These are phyloP conservation scores for Arthrobotrys sphaeroides DNA, from an alignment of 2,329 filamentous ascomycete species.

Conservation along the genomic window DNA sequence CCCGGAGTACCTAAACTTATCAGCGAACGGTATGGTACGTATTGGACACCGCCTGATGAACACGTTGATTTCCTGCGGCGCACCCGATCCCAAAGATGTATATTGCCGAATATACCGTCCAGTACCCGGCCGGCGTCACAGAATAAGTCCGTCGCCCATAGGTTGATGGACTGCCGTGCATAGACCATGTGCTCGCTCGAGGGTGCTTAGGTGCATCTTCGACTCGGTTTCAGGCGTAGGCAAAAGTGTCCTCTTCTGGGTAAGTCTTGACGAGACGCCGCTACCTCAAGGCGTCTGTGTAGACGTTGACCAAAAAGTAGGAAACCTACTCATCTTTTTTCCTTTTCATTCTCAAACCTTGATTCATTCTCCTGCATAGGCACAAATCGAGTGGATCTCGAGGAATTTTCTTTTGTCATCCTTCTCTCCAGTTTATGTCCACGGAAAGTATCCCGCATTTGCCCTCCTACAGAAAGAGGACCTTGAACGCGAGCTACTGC, in stretches of 20 bases:
- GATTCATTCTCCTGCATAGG: slow-evolving; percentile 47
- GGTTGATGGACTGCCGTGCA: slow-evolving; percentile 41
- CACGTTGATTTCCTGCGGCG: slow-evolving; percentile 46
- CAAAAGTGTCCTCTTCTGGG: slow-evolving; percentile 38
- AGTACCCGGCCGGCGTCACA: slow-evolving; percentile 25
- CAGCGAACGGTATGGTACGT: slow-evolving; percentile 4
- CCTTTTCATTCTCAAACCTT: slow-evolving; percentile 36
- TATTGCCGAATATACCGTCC: slow-evolving; percentile 22
- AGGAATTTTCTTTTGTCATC: slow-evolving; percentile 5
- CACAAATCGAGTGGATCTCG: slow-evolving; percentile 43
- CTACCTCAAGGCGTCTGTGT: slow-evolving; percentile 49
- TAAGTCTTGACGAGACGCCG: slow-evolving; percentile 52
- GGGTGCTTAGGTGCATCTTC: slow-evolving; percentile 36
- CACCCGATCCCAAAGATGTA: slow-evolving; percentile 38
- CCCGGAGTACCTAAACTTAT: slow-evolving; percentile 22
- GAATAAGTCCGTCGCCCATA: slow-evolving; percentile 51
- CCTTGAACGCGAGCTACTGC: slow-evolving; percentile 34
- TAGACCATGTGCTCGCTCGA: slow-evolving; percentile 15
- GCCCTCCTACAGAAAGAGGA: slow-evolving; percentile 19
- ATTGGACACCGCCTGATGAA: slow-evolving; percentile 38
- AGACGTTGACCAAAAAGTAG: slow-evolving; percentile 30
- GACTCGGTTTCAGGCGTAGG: slow-evolving; percentile 49
- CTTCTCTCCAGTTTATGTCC: slow-evolving; percentile 25
- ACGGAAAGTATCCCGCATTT: slow-evolving; percentile 12
- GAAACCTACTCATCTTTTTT: background rate